Base-by-base conservation (phyloP, 441 rosid species). In the Caryocar brasiliense region DNA sequence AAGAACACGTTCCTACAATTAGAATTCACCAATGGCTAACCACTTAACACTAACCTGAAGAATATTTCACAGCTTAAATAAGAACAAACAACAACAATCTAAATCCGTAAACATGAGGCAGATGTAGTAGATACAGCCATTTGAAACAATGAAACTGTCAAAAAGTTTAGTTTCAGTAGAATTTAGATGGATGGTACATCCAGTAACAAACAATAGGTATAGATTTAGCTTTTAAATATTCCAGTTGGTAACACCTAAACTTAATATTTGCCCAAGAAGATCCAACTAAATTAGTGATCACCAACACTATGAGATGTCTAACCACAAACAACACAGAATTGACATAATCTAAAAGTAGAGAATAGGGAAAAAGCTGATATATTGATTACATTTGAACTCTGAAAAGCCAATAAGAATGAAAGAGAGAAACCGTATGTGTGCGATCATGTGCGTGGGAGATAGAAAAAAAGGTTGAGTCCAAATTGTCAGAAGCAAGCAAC, bases 1-100 rank as follows among this genome's bases (percentile, higher is more conserved):
- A 64, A 90, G 96, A 70, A 86, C 67, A 15, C 65, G 82, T 61
- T 86, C 96, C 95, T 90, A 67, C 56, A 71, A 61, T 59, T 38
- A 64, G 43, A 29, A 55, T 40, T 12, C 22, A 43, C 14, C 7
- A 23, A 45, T 35, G 13, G 27, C 21, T 18, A 24, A 62, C 41
- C 51, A 55, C 23, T 29, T 13, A 24, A 45, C n/a, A 51, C 33
- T 40, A 47, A 45, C 25, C 7, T 17, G 51, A 39, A 32, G 19
- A 54, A 26, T n/a, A 65, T n/a, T n/a, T n/a, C n/a, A n/a, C n/a
- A n/a, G 40, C 32, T 40, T 54, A 20, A 24, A 35, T 14, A 8
- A 24, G 32, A 7, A 28, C 10, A 59, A 47, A 43, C 34, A 37
- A 34, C 32, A 3, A 27, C 15, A 30, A 27, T 40, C 38, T 0